These are phyloP conservation scores for Auricularia heimuer DNA, from an alignment of 768 basidiomycete genomes.

Conservation along the genomic window DNA sequence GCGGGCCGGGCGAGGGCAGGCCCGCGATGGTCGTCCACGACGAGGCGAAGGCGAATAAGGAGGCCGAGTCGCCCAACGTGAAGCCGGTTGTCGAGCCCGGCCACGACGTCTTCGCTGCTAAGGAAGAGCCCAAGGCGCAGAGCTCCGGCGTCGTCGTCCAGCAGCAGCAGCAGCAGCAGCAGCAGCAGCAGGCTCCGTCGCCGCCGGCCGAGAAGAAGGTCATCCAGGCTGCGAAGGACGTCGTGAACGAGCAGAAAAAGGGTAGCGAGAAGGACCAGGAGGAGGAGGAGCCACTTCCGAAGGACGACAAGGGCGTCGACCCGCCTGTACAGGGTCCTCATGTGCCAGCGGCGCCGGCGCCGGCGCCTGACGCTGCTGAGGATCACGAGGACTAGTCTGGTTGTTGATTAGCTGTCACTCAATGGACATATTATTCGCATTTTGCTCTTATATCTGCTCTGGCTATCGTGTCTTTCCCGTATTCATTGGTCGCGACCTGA, in stretches of 20 bases:
- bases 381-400: neutral
- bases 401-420: neutral
- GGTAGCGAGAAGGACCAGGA: constrained; percentile 8
- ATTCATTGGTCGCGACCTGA: too few relatives aligned
- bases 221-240: constrained; percentile 6
- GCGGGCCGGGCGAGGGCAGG: constrained; percentile 44
- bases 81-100: constrained; percentile 62
- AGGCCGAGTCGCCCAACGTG: constrained; percentile 21
- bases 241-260: neutral
- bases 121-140: constrained; percentile 27
- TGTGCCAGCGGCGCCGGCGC: neutral
- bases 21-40: constrained; percentile 45
- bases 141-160: constrained; percentile 17
- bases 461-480: too few relatives aligned
- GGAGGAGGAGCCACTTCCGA: neutral
- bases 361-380: neutral
- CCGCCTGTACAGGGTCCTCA: neutral
- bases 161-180: neutral
- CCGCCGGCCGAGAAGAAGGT: constrained; percentile 11
- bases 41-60: constrained; percentile 10
- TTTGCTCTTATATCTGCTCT: too few relatives aligned
- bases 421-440: too few relatives aligned
- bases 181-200: neutral
- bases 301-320: neutral
- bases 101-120: constrained; percentile 53